A percentile compares a stretch with the other conserved stretches of the same genome.
Conservation (phyloP, 2,329 filamentous ascomycete genomes). For the Uncinocarpus reesii region DNA sequence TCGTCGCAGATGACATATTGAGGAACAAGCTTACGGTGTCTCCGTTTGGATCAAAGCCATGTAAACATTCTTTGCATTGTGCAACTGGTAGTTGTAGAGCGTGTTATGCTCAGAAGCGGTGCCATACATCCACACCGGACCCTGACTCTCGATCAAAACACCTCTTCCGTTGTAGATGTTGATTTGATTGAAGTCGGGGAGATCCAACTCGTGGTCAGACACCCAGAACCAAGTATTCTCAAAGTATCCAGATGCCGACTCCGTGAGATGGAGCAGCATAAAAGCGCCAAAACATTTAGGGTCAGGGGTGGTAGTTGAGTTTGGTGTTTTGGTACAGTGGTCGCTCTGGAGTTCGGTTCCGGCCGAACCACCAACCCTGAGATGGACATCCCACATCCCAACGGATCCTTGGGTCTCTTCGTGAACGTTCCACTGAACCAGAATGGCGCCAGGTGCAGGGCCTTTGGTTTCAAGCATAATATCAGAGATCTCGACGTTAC, state of each 20-base stretch:
- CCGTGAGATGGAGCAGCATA: slow-evolving; percentile 48
- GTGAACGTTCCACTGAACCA: slow-evolving; percentile 84
- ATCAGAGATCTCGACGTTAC: slow-evolving; percentile 77
- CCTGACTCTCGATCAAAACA: slow-evolving; percentile 66
- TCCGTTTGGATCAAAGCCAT: slow-evolving; percentile 80
- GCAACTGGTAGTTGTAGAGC: slow-evolving; percentile 72
- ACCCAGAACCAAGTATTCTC: slow-evolving; percentile 91
- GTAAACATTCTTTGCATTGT: slow-evolving; percentile 66
- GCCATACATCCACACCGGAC: slow-evolving; percentile 59
- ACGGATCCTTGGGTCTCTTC: slow-evolving; percentile 54
- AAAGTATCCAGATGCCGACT: slow-evolving; percentile 57
- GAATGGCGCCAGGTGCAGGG: slow-evolving; percentile 72
- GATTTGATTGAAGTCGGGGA: slow-evolving; percentile 54
- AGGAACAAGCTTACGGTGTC: slow-evolving; percentile 55
- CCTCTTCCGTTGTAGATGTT: slow-evolving; percentile 81
- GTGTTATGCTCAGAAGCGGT: slow-evolving; percentile 54
- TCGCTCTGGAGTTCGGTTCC: slow-evolving; percentile 74
- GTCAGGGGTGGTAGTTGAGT: slow-evolving; percentile 50
- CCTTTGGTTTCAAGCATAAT: slow-evolving; percentile 77
- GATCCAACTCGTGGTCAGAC: slow-evolving; percentile 80
- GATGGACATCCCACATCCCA: slow-evolving; percentile 92
- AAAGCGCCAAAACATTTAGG: slow-evolving; percentile 64
- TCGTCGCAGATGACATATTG: background rate
- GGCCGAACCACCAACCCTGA: slow-evolving; percentile 77
- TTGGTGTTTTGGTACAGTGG: slow-evolving; percentile 67